phyloP scores from a whole-genome alignment of 2,329 filamentous ascomycete species.

The Cytospora piceae region DNA sequence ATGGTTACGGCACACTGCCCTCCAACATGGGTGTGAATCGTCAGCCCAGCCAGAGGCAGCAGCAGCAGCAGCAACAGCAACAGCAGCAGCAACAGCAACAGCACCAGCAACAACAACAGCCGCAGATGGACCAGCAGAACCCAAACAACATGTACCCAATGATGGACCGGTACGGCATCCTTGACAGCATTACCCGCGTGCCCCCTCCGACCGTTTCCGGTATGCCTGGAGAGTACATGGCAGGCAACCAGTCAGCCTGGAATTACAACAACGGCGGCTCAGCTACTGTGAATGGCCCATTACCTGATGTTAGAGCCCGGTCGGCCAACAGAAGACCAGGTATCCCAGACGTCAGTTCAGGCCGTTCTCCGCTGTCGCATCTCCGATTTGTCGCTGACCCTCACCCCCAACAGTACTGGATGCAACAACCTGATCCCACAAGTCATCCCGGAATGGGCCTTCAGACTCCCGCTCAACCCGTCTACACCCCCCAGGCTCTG shows the following conservation, averaged over 20 bases:
- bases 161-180: constrained; percentile 38
- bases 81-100: constrained; percentile 32
- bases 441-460: constrained; percentile 43
- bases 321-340: constrained; percentile 67
- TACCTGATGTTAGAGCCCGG: constrained; percentile 65
- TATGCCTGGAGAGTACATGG: constrained; percentile 34
- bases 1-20: constrained; percentile 38
- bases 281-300: constrained; percentile 55
- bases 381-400: constrained; percentile 27
- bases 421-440: constrained; percentile 45
- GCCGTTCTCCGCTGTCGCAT: constrained; percentile 30
- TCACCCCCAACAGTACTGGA: constrained; percentile 50
- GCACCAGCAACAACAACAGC: constrained; percentile 30
- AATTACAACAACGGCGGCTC: constrained; percentile 36
- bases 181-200: constrained; percentile 37
- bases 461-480: constrained; percentile 37
- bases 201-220: constrained; percentile 33
- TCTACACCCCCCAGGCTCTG: constrained; percentile 36
- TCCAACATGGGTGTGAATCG: constrained; percentile 33
- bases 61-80: constrained; percentile 23
- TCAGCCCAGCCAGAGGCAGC: constrained; percentile 33
- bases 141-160: constrained; percentile 32
- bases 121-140: constrained; percentile 37
- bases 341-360: constrained; percentile 44
- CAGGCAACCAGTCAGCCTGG: constrained; percentile 37